phyloP scores from a whole-genome alignment of 129 eudicot genomes.

The Silybum marianum region DNA sequence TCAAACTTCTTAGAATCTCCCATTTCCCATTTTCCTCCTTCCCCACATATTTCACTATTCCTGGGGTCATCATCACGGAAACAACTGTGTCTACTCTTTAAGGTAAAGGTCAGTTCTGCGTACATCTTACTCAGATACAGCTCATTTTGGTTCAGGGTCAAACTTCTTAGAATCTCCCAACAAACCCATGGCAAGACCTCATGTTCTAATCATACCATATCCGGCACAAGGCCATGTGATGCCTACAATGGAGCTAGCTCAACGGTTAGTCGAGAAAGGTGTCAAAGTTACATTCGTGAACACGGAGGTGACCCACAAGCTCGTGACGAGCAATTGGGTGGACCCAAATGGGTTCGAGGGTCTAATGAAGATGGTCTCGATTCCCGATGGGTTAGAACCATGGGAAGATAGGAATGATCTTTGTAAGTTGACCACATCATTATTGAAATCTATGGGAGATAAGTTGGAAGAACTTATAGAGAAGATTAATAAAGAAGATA shows the following conservation, averaged over 20 bases:
- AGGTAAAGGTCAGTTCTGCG: not conserved
- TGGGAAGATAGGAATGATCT: slow-evolving; percentile 53
- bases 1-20: slow-evolving; percentile 2
- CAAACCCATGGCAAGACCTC: slow-evolving; percentile 25
- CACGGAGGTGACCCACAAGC: slow-evolving; percentile 51
- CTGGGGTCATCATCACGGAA: not conserved
- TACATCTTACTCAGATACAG: not conserved
- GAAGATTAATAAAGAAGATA: slow-evolving; percentile 24
- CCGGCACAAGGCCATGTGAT: slow-evolving; percentile 86
- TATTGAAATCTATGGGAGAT: slow-evolving; percentile 31
- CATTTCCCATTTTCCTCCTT: not conserved
- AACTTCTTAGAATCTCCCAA: not conserved
- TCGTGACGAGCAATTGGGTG: slow-evolving; percentile 29
- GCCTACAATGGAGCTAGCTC: slow-evolving; percentile 57
- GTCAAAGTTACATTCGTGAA: slow-evolving; percentile 53
- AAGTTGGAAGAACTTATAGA: slow-evolving; percentile 47
- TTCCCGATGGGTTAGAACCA: slow-evolving; percentile 68
- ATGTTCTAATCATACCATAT: slow-evolving; percentile 50
- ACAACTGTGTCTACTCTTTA: not conserved
- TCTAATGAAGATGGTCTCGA: slow-evolving; percentile 36
- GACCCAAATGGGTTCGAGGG: slow-evolving; percentile 28
- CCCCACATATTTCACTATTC: not conserved
- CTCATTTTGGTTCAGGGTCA: not conserved
- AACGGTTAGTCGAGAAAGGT: slow-evolving; percentile 34
- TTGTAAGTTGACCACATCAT: slow-evolving; percentile 22